Evolutionary conservation across 2,329 filamentous ascomycete genomes (phyloP), one percentile per base, ranked within the genome.

Genomic region (Didymella keratinophila): DNA sequence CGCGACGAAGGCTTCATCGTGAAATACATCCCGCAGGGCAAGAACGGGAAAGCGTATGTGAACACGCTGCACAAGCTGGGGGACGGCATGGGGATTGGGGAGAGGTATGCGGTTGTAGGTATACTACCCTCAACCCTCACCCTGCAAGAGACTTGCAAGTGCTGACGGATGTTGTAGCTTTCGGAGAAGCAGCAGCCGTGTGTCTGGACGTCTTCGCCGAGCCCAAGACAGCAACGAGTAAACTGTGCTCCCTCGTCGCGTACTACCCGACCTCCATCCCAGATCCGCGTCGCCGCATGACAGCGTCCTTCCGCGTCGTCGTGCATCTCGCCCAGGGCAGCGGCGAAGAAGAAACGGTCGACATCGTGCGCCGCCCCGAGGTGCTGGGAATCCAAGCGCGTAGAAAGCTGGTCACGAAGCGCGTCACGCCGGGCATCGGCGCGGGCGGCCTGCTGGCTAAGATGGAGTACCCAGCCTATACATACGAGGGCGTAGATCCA

Each of bases 31-130:
- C 82, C 85, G 2, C 71, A 81, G 61, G 76, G 78, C 7, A 81
- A 83, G 36, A 81, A 83, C 16, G 82, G 83, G 18, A 76, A 78
- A 55, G 74, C 76, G 44, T 82, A 81, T 49, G 74, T 80, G n/a
- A 72, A 77, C 46, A 75, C 74, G 52, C 68, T 88, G 56, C 81
- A 83, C 60, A 74, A 77, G 18, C 73, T 85, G 34, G 83, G 82
- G 50, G 83, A 86, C 39, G 78, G 79, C 10, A 82, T 87, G 62
- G 78, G 81, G 14, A 78, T 87, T 34, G 84, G 86, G 23, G 86
- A 87, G 70, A 82, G 83, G 58, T 89, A 87, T 72, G 86, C 82
- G 3, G 83, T 89, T 64, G 81, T 89, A 71, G 85, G 86, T 87
- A 32, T 25, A 46, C 45, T 80, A 58, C 74, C 63, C 73, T 16